Base-by-base conservation (phyloP, 108 stramenopile genomes). In the Skeletonema grethae region DNA sequence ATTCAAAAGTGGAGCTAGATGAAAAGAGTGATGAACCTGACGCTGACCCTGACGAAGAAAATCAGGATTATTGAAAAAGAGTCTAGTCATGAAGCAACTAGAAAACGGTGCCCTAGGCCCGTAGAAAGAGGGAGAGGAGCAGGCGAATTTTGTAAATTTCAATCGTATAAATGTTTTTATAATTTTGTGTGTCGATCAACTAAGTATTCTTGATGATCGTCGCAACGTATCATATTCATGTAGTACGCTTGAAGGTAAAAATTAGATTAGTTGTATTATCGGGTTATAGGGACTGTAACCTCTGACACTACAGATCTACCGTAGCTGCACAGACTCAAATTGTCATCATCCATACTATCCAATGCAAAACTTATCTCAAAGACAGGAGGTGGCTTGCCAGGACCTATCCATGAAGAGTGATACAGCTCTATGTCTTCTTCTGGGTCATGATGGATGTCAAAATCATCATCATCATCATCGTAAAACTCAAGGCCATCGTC, bases 391-490 rank as follows among this genome's bases (percentile, higher is more conserved):
- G 59, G 59, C 35, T 60, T n/a, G 35, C 29, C 22, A 18, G 34
- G 15, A 35, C 18, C 58, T n/a, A 59, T 15, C 20, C 34, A 15
- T 29, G 29, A 5, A 18, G 46, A 48, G 34, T 7, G 0, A 30
- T 30, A 4, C 13, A 35, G 34, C 59, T 5, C 34, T 4, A 68
- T 64, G 31, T 34, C 59, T 50, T 61, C 57, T 43, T 70, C 61
- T 13, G 76, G 76, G 55, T 77, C 76, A 22, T 63, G 43, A 10
- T 62, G 69, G 8, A 68, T 61, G 55, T 67, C 67, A 16, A 67
- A 67, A 16, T 53, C 43, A 28, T 70, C 76, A 24, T 77, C 69
- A n/a, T 61, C 56, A 28, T 77, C 41, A 16, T 77, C 76, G 3
- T 20, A 58, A 62, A 32, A 53, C 38, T 73, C 61, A 31, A 73